A percentile compares a stretch with the other conserved stretches of the same genome.
Conservation (phyloP, 2,329 filamentous ascomycete genomes). For the Chaetomium sp. region DNA sequence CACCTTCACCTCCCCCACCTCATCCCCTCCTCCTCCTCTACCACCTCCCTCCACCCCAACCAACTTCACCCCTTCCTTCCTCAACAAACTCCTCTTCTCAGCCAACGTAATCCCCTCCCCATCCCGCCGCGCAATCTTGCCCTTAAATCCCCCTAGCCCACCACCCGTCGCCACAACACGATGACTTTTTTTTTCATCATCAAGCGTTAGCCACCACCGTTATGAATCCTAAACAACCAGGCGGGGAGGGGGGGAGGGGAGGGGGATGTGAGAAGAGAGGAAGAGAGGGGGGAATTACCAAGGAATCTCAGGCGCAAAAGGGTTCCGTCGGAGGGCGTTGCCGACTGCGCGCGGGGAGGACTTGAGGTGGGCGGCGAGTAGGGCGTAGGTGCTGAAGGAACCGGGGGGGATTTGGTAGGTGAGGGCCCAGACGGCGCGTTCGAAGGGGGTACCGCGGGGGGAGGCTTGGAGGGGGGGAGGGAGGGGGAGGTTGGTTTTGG, state of each 20-base stretch:
- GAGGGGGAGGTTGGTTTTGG: not conserved
- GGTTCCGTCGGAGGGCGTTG: conserved; percentile 69
- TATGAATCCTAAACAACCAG: not conserved
- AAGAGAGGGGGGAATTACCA: conserved; percentile 36
- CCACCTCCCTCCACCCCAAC: conserved; percentile 33
- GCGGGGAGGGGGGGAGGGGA: not conserved
- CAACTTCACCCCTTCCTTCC: conserved; percentile 58
- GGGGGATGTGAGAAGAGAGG: not conserved
- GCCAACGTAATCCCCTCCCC: conserved; percentile 52
- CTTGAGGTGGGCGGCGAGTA: conserved; percentile 59
- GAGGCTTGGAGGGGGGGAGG: conserved; percentile 9
- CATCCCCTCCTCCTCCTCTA: conserved; percentile 40
- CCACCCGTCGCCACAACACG: conserved; percentile 70
- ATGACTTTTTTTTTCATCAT: conserved; percentile 37
- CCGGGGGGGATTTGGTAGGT: conserved; percentile 73
- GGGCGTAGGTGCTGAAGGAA: conserved; percentile 69
- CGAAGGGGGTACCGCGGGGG: conserved; percentile 42
- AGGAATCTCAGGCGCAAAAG: conserved; percentile 74
- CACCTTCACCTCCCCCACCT: conserved; percentile 38
- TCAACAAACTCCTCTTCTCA: conserved; percentile 57
- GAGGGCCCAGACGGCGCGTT: conserved; percentile 61
- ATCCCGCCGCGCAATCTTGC: conserved; percentile 51
- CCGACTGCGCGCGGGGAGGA: conserved; percentile 73
- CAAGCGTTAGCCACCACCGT: not conserved
- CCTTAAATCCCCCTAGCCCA: conserved; percentile 65